Conservation (phyloP, 2,329 filamentous ascomycete species). For the Penicillium sp. region DNA sequence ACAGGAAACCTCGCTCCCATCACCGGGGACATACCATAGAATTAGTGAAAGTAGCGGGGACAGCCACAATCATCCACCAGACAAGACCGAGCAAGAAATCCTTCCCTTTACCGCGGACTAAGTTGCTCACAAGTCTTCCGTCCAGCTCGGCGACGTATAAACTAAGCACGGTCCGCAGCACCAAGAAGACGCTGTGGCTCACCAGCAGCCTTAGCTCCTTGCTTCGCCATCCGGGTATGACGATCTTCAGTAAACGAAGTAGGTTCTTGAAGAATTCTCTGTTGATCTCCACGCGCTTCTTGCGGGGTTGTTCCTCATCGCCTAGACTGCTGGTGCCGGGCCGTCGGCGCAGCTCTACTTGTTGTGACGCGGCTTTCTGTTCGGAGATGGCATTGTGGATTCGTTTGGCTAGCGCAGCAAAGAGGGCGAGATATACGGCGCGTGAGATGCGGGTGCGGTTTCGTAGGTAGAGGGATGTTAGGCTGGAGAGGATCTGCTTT, state of each 20-base stretch:
- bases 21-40: slow-evolving; percentile 70
- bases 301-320: slow-evolving; percentile 46
- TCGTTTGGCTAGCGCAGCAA: slow-evolving; percentile 77
- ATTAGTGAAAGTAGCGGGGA: slow-evolving; percentile 96
- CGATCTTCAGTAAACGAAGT: slow-evolving; percentile 74
- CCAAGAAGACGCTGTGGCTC: slow-evolving; percentile 90
- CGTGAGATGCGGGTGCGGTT: slow-evolving; percentile 81
- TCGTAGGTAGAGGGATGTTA: slow-evolving; percentile 70
- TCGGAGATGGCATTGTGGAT: slow-evolving; percentile 88
- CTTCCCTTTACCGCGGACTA: slow-evolving; percentile 86
- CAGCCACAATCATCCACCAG: slow-evolving; percentile 98
- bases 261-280: slow-evolving; percentile 80
- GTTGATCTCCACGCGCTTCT: slow-evolving; percentile 82
- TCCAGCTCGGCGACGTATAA: slow-evolving; percentile 96
- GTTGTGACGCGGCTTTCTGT: slow-evolving; percentile 80
- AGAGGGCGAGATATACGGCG: slow-evolving; percentile 76
- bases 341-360: slow-evolving; percentile 59
- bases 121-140: slow-evolving; percentile 83
- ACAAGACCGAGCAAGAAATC: slow-evolving; percentile 85
- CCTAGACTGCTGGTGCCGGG: slow-evolving; percentile 43
- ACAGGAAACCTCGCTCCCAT: background rate
- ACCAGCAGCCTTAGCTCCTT: slow-evolving; percentile 82
- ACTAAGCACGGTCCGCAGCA: slow-evolving; percentile 86
- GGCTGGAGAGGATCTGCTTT: slow-evolving; percentile 61
- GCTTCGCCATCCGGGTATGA: slow-evolving; percentile 84